Percentiles rank a stretch among this genome's conserved stretches.
These are phyloP conservation scores for Penstemon barbatus DNA, from an alignment of 257 asterid genomes.

Conservation along the genomic window DNA sequence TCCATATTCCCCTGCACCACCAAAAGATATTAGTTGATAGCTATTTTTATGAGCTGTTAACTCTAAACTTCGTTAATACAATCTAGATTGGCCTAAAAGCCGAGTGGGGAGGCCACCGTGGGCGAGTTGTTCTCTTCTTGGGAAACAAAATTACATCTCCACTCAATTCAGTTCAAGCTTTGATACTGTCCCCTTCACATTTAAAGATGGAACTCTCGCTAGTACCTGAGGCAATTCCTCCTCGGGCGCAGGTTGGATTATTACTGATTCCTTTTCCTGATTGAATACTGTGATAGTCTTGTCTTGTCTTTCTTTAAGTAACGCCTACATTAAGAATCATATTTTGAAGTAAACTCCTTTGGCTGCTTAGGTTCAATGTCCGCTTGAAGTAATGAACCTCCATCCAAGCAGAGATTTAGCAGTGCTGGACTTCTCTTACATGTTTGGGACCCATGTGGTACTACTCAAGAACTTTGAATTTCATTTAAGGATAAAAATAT, in stretches of 20 bases:
- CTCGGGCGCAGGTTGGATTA: constrained; percentile 81
- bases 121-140: constrained; percentile 85
- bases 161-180: constrained; percentile 75
- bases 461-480: constrained; percentile 16
- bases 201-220: constrained; percentile 71
- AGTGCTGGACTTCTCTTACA: constrained; percentile 85
- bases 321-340: constrained; percentile 3
- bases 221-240: constrained; percentile 94
- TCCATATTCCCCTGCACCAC: not conserved
- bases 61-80: constrained; percentile 23
- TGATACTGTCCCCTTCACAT: constrained; percentile 78
- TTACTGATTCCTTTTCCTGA: constrained; percentile 10
- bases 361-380: constrained; percentile 79
- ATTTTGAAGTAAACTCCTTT: constrained; percentile 18
- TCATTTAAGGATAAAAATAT: too few species aligned
- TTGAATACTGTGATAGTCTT: not conserved
- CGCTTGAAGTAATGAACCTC: constrained; percentile 82
- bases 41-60: constrained; percentile 18
- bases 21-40: not conserved
- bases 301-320: not conserved
- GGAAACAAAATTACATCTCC: constrained; percentile 87
- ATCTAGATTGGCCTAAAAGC: constrained; percentile 90
- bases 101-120: constrained; percentile 91
- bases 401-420: constrained; percentile 91
- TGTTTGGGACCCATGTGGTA: constrained; percentile 75